Conservation (phyloP, 192 early-diverging fungal genomes). For the Diversispora epigaea region DNA sequence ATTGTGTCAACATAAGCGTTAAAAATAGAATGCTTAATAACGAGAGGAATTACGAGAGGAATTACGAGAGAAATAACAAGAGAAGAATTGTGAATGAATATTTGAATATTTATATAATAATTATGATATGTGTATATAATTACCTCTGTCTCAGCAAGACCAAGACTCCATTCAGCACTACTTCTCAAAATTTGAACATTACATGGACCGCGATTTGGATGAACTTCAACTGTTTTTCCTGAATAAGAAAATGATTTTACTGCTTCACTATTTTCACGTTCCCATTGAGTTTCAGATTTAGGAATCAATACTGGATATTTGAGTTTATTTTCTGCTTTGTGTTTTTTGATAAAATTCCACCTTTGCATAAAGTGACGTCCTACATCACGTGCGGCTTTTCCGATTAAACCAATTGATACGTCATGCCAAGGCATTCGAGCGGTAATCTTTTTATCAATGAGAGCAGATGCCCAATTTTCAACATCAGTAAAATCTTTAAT, state of each 20-base stretch:
- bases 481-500: slow-evolving; percentile 72
- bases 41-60: no score
- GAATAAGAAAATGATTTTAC: slow-evolving; percentile 30
- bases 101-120: not conserved
- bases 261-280: not conserved
- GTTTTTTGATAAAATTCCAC: slow-evolving; percentile 86
- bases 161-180: slow-evolving; percentile 70
- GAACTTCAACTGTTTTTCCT: slow-evolving; percentile 57
- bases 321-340: slow-evolving; percentile 59
- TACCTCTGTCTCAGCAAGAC: slow-evolving; percentile 56
- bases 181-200: slow-evolving; percentile 72
- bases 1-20: slow-evolving; percentile 82
- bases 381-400: slow-evolving; percentile 78
- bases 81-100: not conserved
- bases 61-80: not conserved
- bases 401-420: slow-evolving; percentile 73
- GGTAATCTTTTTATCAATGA: slow-evolving; percentile 47
- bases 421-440: slow-evolving; percentile 93
- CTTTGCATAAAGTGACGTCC: slow-evolving; percentile 87
- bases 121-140: not conserved
- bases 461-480: slow-evolving; percentile 46
- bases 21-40: slow-evolving; percentile 65
- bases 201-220: slow-evolving; percentile 61
- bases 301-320: slow-evolving; percentile 69
- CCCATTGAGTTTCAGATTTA: slow-evolving; percentile 57